Evolutionary conservation across 345 rosid species (phyloP), one percentile per base, ranked within the genome.

Genomic region (Bretschneidera sinensis): DNA sequence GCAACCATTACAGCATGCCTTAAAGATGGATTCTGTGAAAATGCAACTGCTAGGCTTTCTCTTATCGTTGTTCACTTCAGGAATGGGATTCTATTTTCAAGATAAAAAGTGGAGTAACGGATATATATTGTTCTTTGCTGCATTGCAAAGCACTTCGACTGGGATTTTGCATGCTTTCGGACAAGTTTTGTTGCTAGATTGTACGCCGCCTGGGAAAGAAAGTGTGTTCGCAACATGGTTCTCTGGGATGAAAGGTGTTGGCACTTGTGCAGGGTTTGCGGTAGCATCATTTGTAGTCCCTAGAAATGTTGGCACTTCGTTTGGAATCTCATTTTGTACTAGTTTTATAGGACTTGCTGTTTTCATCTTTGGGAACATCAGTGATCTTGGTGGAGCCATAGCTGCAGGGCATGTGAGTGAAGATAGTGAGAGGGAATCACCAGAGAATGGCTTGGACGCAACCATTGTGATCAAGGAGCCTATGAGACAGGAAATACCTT

Each of bases 21-120:
- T 75, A 0, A 79, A 70, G 67, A 63, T 79, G 18, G 65, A 62
- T 48, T 72, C 84, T 0, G 76, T 72, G 55, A 83, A 75, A 61
- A 85, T 85, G 91, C 70, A 82, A 54, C 35, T 75, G 51, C 66
- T 83, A 0, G 91, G 88, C 4, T 78, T 78, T 59, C 39, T 77
- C 55, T 24, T 85, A 33, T 68, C 88, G 0, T 28, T 81, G 35
- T 18, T 70, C 24, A 83, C 88, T 18, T 62, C 86, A 0, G 84
- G 66, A 17, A 25, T 59, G 2, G 91, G 86, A 25, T 75, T 75
- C 66, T 76, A 71, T 51, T 83, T 57, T 65, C 62, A 69, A 21
- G 61, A 25, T 16, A 65, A 59, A 9, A 62, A 52, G 23, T 85
- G 91, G 91, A 34, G 31, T 17, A 75, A 28, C 49, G 69, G 66